Base-by-base conservation (phyloP, 2,329 filamentous ascomycete species). In the Aspergillus persii region DNA sequence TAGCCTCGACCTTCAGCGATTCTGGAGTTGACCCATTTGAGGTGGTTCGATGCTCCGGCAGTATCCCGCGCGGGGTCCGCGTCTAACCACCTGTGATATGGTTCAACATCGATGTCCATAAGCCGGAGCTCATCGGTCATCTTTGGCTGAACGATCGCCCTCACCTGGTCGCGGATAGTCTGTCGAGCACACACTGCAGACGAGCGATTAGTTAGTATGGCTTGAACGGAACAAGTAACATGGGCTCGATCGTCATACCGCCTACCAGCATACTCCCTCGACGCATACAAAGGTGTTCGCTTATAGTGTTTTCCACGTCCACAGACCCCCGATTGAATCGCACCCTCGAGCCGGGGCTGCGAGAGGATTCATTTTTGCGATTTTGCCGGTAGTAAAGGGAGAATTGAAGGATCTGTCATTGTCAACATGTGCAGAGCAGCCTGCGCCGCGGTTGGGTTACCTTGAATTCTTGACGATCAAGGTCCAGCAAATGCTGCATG, bases 1-100 rank as follows among this genome's bases (percentile, higher is more conserved):
- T 31, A 31, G 49, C n/a, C 44, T 23, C 44, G 44, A 3, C n/a
- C n/a, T 27, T 48, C 41, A 18, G 53, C 53, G 36, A 54, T 26
- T 54, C 44, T 48, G 36, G 53, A 54, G 53, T 36, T 27, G 26
- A 54, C n/a, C 53, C 29, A 54, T 31, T 39, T 41, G 53, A 54
- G 26, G 27, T 54, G 29, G 18, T 48, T 46, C 18, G 53, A 54
- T 48, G 53, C 29, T 54, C 53, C 53, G 0, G 53, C 31, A 54
- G 41, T 54, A 12, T 49, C 44, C 18, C 18, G 18, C 41, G 9
- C 46, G 4, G 41, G 8, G 41, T 36, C 53, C 41, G 39, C 36
- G 29, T 39, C n/a, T 9, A 48, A 48, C 44, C n/a, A 48, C n/a
- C 26, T 26, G n/a, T 48, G 44, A 48, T 48, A 48, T 18, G n/a